phyloP scores from a whole-genome alignment of 257 asterid genomes.

The Cordia subcordata region DNA sequence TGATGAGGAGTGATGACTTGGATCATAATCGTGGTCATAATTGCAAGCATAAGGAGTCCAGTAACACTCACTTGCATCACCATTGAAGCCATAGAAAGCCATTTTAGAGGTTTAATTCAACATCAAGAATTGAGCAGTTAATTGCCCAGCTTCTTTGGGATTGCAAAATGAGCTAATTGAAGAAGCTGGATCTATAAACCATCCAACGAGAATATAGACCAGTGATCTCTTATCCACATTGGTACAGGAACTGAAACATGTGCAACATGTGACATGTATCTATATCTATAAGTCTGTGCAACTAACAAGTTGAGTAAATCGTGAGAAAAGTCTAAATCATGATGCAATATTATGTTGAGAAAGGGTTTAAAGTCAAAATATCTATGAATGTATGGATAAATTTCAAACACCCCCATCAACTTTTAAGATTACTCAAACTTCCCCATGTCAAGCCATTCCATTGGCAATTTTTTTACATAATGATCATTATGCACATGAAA shows the following conservation, averaged over 20 bases:
- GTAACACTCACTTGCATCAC: constrained; percentile 28
- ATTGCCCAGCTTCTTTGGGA: neutral
- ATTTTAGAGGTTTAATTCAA: constrained; percentile 18
- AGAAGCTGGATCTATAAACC: neutral
- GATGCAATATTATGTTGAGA: too few relatives aligned
- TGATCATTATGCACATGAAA: too few relatives aligned
- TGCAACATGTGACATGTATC: neutral
- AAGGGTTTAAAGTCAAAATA: too few relatives aligned
- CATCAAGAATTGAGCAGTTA: neutral
- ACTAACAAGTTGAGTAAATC: too few relatives aligned
- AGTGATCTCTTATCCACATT: constrained; percentile 40
- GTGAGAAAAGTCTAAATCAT: too few relatives aligned
- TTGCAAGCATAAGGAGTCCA: constrained; percentile 26
- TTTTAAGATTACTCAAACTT: too few relatives aligned
- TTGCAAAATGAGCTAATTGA: neutral
- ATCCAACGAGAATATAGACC: constrained; percentile 5
- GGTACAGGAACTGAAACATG: neutral
- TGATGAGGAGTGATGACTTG: constrained; percentile 17
- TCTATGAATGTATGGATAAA: too few relatives aligned
- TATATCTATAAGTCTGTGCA: neutral
- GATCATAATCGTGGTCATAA: constrained; percentile 15
- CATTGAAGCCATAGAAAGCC: constrained; percentile 54
- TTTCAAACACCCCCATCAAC: too few relatives aligned
- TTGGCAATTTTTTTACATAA: too few relatives aligned
- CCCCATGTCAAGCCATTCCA: too few relatives aligned